These are phyloP conservation scores for Saccharomycopsis sp. DNA, from an alignment of 805 yeast genomes.

Conservation along the genomic window DNA sequence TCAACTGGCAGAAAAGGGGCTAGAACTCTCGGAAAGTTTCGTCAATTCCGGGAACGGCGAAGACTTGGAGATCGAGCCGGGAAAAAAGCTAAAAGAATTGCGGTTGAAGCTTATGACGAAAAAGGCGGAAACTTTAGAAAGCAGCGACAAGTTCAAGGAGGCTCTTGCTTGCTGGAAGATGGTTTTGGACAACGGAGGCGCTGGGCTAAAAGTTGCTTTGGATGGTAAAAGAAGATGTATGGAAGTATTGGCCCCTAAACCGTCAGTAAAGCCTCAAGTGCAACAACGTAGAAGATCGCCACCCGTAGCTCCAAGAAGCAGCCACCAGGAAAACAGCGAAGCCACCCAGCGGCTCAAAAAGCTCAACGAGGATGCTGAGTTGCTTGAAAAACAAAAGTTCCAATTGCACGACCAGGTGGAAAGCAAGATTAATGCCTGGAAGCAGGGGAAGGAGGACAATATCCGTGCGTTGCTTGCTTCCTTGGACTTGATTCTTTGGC, in stretches of 20 bases:
- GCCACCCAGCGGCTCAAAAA: slow-evolving; percentile 47
- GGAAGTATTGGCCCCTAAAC: slow-evolving; percentile 51
- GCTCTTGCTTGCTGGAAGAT: slow-evolving; percentile 57
- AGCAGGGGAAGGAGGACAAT: slow-evolving; percentile 69
- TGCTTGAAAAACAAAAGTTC: slow-evolving; percentile 51
- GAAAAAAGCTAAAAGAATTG: slow-evolving; percentile 55
- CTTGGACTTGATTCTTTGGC: slow-evolving; percentile 61
- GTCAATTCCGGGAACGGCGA: slow-evolving; percentile 26
- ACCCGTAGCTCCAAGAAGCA: slow-evolving; percentile 17
- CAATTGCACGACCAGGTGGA: slow-evolving; percentile 59
- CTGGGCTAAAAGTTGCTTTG: slow-evolving; percentile 48
- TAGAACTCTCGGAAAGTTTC: slow-evolving; percentile 25
- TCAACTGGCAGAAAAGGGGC: slow-evolving; percentile 30
- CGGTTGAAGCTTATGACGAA: slow-evolving; percentile 65
- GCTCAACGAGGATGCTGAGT: slow-evolving; percentile 38
- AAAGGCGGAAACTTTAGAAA: slow-evolving; percentile 81
- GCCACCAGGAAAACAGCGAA: slow-evolving; percentile 31
- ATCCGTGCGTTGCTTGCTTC: slow-evolving; percentile 70
- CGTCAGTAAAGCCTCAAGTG: slow-evolving; percentile 20
- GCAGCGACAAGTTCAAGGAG: slow-evolving; percentile 59
- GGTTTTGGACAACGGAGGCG: slow-evolving; percentile 62
- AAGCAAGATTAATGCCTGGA: slow-evolving; percentile 53
- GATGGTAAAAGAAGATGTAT: slow-evolving; percentile 81
- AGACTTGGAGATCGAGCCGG: slow-evolving; percentile 39
- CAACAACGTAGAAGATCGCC: slow-evolving; percentile 6